Conservation (phyloP, 805 yeast species). For the Millerozyma miso region DNA sequence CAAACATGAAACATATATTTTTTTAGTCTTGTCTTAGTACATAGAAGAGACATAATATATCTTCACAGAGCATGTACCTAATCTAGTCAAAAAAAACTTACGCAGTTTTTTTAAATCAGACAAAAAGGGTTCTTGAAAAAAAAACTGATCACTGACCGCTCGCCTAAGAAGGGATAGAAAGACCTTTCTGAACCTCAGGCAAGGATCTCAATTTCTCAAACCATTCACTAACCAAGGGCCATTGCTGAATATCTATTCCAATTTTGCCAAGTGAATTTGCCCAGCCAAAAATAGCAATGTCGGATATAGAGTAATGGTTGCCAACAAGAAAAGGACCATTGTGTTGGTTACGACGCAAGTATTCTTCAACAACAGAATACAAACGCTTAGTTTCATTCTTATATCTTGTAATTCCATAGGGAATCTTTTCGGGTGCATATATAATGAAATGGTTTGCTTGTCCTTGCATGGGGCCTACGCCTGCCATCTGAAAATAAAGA, state of each 20-base stretch:
- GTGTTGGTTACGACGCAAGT: constrained; percentile 41
- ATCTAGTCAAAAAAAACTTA: too few species aligned
- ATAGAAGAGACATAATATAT: too few species aligned
- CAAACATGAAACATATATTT: too few species aligned
- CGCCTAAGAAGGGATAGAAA: constrained; percentile 4
- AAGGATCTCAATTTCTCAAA: constrained; percentile 14
- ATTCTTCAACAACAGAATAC: constrained; percentile 48
- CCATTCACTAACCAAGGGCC: constrained; percentile 42
- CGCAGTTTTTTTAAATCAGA: too few species aligned
- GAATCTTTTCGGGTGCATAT: background rate
- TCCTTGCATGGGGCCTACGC: constrained; percentile 61
- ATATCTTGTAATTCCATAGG: constrained; percentile 47
- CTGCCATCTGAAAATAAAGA: constrained; percentile 48
- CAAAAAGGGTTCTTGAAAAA: too few species aligned
- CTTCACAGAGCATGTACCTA: too few species aligned
- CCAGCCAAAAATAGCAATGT: constrained; percentile 50
- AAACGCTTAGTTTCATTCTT: constrained; percentile 49
- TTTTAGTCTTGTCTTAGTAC: too few species aligned
- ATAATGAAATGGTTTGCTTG: constrained; percentile 48
- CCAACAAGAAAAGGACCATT: constrained; percentile 55
- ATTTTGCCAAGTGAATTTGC: constrained; percentile 10
- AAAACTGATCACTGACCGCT: too few species aligned
- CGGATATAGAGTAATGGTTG: constrained; percentile 56
- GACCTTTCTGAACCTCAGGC: constrained; percentile 7
- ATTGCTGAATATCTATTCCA: constrained; percentile 31